These are phyloP conservation scores for Tulasnella sp. DNA, from an alignment of 768 basidiomycete genomes.

Conservation along the genomic window DNA sequence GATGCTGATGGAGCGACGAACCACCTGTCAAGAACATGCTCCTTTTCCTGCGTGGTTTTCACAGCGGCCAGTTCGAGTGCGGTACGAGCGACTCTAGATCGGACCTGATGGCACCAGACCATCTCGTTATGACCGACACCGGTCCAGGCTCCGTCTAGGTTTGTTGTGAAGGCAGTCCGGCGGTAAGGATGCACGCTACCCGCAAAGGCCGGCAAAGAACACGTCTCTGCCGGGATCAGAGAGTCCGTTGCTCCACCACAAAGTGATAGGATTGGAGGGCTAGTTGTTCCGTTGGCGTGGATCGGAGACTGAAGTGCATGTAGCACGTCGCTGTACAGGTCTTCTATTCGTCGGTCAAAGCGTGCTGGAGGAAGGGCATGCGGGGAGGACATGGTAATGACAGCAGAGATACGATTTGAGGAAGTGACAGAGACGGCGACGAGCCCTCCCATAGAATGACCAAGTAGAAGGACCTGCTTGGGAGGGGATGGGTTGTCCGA, in stretches of 20 bases:
- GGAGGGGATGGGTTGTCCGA: slow-evolving; percentile 28
- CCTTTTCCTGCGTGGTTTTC: slow-evolving; percentile 22
- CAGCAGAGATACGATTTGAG: slow-evolving; percentile 42
- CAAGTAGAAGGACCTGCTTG: slow-evolving; percentile 63
- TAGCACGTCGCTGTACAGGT: slow-evolving; percentile 40
- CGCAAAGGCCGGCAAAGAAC: slow-evolving; percentile 39
- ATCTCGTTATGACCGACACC: slow-evolving; percentile 92
- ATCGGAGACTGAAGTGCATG: slow-evolving; percentile 20
- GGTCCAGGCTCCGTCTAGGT: slow-evolving; percentile 85
- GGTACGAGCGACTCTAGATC: slow-evolving; percentile 73
- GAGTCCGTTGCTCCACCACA: slow-evolving; percentile 88
- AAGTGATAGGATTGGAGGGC: slow-evolving; percentile 65
- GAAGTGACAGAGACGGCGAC: slow-evolving; percentile 66
- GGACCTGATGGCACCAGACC: slow-evolving; percentile 98
- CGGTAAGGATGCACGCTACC: slow-evolving; percentile 29
- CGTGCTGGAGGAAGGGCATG: slow-evolving; percentile 79
- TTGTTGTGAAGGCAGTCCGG: slow-evolving; percentile 69
- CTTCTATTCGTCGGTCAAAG: slow-evolving; percentile 70
- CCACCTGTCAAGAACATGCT: slow-evolving; percentile 47
- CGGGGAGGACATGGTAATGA: slow-evolving; percentile 96
- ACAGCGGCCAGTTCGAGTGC: slow-evolving; percentile 49
- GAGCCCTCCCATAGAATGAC: slow-evolving; percentile 96
- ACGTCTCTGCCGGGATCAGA: slow-evolving; percentile 86
- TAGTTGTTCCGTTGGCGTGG: slow-evolving; percentile 22
- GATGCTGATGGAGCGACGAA: slow-evolving; percentile 25